Base-by-base conservation (phyloP, 257 asterid genomes). In the Penstemon eatonii region DNA sequence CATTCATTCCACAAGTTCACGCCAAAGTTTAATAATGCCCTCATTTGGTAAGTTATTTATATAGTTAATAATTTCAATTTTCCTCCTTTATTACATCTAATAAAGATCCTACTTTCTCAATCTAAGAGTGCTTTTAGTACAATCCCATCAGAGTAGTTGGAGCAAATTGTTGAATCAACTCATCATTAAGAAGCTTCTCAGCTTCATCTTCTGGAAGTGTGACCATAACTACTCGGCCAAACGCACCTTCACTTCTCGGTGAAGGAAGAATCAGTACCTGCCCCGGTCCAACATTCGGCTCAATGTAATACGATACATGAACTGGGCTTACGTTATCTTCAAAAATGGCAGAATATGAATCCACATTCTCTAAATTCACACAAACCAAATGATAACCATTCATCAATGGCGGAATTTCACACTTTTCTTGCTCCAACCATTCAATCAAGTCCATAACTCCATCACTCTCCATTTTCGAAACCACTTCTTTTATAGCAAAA, bases 141-240 rank as follows among this genome's bases (percentile, higher is more conserved):
- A 77, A 47, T 53, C 86, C 79, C 94, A 87, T 71, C 79, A 83
- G 50, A 15, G 74, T 25, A n/a, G 42, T 67, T 39, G 95, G 80
- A 51, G 65, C 70, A 60, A 85, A 37, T 54, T 75, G 63, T 47
- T 64, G 66, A 49, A 85, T 70, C 42, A 74, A 6, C 7, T 60
- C 60, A 77, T 83, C 87, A 68, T 82, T 81, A 50, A 83, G 77
- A 71, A 87, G 85, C 73, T 78, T 75, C 46, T 54, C 75, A 37
- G 73, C 81, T 75, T 85, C 91, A 68, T 71, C 80, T 49, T 83
- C 79, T 5, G 73, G 75, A 54, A 87, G 85, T 11, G 89, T 87
- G 49, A 87, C 78, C 70, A 76, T 69, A 18, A 78, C 91, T 41
- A 78, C 81, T 19, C 89, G 78, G 64, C 87, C 57, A 3, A 46